Evolutionary conservation across 257 asterid species (phyloP), one percentile per base, ranked within the genome.

Genomic region (Plantago ovata): DNA sequence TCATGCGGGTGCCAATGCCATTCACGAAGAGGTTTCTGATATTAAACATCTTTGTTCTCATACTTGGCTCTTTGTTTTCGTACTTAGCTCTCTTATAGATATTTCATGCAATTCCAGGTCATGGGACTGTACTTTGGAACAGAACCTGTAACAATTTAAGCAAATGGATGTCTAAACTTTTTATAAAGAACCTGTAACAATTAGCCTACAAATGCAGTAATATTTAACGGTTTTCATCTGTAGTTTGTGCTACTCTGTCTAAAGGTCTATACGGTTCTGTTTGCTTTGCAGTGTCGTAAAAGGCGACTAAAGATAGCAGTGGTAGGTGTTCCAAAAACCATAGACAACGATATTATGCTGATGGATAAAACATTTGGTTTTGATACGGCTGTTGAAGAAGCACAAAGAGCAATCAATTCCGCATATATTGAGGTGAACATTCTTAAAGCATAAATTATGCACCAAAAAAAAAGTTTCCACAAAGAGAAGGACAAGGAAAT

Each of bases 321-420:
- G 21, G 96, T 88, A 68, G 96, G 98, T 56, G 98, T 92, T 56
- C 98, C 98, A 36, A 92, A 92, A 82, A 92, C 98, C 24, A 88
- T 88, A 63, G 98, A 92, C 80, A 92, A 92, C 23, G 98, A 92
- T 79, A 92, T 92, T 69, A 68, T 85, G 78, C 90, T 81, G 63
- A 92, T 92, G 94, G 98, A 92, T 73, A 92, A 88, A 69, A 85
- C 98, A 45, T 92, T 92, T 71, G 98, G 98, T 67, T 92, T 92
- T 65, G 98, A 92, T 79, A 92, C 98, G 44, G 98, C 98, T 47
- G 98, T 92, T 56, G 98, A 92, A 81, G 98, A 92, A 79, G 95
- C 98, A 38, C 98, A 92, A 72, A 75, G 98, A 73, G 98, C 98
- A 50, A 92, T 92, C 21, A 74, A 88, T 70, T 77, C 95, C 40